Evolutionary conservation across 768 basidiomycete genomes (phyloP).

Genomic region (Mycena crocata): DNA sequence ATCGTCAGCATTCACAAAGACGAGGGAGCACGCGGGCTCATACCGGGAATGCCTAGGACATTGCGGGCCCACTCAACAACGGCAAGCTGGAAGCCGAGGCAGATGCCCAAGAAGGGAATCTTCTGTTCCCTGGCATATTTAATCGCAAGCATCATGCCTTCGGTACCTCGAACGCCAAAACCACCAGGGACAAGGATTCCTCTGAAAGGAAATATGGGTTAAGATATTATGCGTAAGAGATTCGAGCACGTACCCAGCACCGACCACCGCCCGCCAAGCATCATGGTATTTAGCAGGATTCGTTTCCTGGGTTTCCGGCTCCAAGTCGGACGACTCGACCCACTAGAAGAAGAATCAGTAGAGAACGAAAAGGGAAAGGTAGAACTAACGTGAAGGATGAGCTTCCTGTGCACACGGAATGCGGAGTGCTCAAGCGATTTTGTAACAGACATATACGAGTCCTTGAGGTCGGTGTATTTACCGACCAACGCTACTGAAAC

Average conservation of each 20-base stretch:
- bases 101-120: conserved; percentile 95
- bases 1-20: conserved; percentile 15
- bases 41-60: conserved; percentile 78
- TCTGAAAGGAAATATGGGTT: conserved; percentile 51
- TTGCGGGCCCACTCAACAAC: conserved; percentile 95
- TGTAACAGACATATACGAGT: conserved; percentile 98
- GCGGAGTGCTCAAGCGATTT: conserved; percentile 98
- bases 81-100: conserved; percentile 96
- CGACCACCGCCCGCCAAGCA: conserved; percentile 93
- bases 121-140: conserved; percentile 97
- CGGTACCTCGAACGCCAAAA: conserved; percentile 92
- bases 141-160: conserved; percentile 98
- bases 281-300: conserved; percentile 93
- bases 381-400: conserved; percentile 78
- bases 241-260: conserved; percentile 75
- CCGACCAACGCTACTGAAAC: conserved; percentile 94
- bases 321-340: conserved; percentile 95
- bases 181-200: conserved; percentile 98
- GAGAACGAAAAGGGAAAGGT: not conserved
- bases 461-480: conserved; percentile 96
- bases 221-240: not conserved
- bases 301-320: conserved; percentile 80
- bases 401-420: conserved; percentile 88
- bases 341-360: conserved; percentile 63
- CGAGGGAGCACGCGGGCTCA: conserved; percentile 27